Conservation (phyloP, 2,329 filamentous ascomycete species). For the Phialophora verrucosa region DNA sequence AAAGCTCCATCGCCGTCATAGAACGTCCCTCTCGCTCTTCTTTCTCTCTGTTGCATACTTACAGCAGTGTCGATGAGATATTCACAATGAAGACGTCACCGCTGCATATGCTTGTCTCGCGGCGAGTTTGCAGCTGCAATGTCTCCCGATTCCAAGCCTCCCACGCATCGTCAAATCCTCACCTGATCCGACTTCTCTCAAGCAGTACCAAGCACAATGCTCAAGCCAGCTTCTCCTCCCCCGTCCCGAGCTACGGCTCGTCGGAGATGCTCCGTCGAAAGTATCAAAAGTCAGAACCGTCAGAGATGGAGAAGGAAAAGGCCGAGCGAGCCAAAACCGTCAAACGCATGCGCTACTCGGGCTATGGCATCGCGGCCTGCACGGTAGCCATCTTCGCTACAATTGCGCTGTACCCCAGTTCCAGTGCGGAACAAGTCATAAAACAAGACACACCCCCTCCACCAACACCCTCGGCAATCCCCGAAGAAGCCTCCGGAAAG, state of each 20-base stretch:
- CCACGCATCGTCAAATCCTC: background rate
- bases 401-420: slow-evolving; percentile 39
- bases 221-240: slow-evolving; percentile 20
- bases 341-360: slow-evolving; percentile 34
- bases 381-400: slow-evolving; percentile 50
- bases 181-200: slow-evolving; percentile 22
- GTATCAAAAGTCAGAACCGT: slow-evolving; percentile 27
- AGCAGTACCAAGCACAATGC: slow-evolving; percentile 26
- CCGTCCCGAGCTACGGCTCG: slow-evolving; percentile 28
- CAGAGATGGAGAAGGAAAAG: slow-evolving; percentile 22
- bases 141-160: slow-evolving; percentile 6
- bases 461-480: slow-evolving; percentile 44
- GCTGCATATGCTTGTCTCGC: slow-evolving; percentile 29
- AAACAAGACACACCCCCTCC: slow-evolving; percentile 51
- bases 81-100: slow-evolving; percentile 31
- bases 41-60: background rate
- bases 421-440: slow-evolving; percentile 36
- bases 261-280: slow-evolving; percentile 35
- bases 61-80: background rate
- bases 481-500: slow-evolving; percentile 47
- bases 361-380: slow-evolving; percentile 47
- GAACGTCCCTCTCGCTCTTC: background rate
- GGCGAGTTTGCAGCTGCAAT: slow-evolving; percentile 31
- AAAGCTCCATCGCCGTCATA: background rate
- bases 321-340: slow-evolving; percentile 31